Percentiles rank a stretch among this genome's conserved stretches.
phyloP scores from a whole-genome alignment of 345 rosid species.

The Populus nigra region DNA sequence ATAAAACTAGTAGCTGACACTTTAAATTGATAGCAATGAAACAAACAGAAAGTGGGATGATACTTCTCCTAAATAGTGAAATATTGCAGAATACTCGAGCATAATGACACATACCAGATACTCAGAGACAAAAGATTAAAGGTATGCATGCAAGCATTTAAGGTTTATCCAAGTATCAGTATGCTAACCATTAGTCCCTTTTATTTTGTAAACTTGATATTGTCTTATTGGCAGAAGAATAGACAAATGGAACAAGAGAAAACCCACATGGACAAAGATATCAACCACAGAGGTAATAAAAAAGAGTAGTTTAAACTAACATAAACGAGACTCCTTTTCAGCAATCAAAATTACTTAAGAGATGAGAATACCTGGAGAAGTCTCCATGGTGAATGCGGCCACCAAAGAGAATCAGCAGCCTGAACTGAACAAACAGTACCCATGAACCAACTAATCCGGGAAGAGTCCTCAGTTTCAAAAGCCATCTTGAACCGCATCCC shows the following conservation, averaged over 20 bases:
- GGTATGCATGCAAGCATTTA: too few species aligned
- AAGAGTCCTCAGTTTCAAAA: constrained; percentile 32
- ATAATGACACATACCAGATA: not conserved
- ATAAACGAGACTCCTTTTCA: not conserved
- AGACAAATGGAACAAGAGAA: not conserved
- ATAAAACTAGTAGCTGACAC: not conserved
- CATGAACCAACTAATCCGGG: constrained; percentile 30
- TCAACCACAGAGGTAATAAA: not conserved
- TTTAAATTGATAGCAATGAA: not conserved
- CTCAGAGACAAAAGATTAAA: too few species aligned
- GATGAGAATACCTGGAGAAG: constrained; percentile 66
- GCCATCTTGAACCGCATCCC: constrained; percentile 35
- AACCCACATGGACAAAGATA: not conserved
- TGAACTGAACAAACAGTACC: constrained; percentile 36
- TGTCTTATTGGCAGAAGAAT: not conserved
- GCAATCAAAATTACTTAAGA: not conserved
- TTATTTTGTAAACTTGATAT: not conserved
- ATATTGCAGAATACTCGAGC: not conserved
- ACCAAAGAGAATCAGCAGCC: constrained; percentile 67
- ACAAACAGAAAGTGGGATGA: not conserved
- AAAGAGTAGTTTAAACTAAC: not conserved
- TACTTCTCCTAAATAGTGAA: not conserved
- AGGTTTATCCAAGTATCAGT: too few species aligned
- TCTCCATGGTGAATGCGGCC: constrained; percentile 96
- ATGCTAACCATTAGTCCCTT: not conserved